Base-by-base conservation (phyloP, 495 filamentous ascomycete genomes). In the Neurospora discreta region DNA sequence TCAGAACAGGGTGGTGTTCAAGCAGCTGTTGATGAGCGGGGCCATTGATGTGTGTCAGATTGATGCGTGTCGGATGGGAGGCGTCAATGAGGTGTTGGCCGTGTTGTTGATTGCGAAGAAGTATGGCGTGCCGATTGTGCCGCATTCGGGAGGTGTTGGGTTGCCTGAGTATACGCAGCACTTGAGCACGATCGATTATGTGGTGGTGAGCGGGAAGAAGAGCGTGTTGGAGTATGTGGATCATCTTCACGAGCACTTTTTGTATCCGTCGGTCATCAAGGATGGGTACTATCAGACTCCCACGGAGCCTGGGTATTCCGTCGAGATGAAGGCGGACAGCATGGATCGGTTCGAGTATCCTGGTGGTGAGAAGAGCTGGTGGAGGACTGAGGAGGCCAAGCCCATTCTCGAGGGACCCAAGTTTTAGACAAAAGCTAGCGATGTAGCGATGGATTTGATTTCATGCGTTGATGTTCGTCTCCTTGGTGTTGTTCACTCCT, bases 161-260 rank as follows among this genome's bases (percentile, higher is more conserved):
- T 82, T 98, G 71, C 94, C 94, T 8, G 94, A 98, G 81, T 97
- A 97, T 81, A 97, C 94, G 0, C 93, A 97, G 83, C 94, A 98
- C 77, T 80, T 98, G 69, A 93, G 90, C 81, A 97, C 93, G 1
- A 95, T 98, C 75, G 94, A 98, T 81, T 98, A 98, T 74, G 92
- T 98, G 5, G 90, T 91, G 71, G 92, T 98, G 0, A 90, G 85
- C 70, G 94, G 93, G 1, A 92, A 93, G 85, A 84, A 87, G 80
- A 91, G 88, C 58, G 85, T 98, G 70, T 81, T 98, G 70, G 94
- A 98, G 84, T 97, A 93, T 82, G 92, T 98, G 11, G 94, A 97
- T 75, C 92, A 96, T 78, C 80, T 98, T 78, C 94, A 98, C 77
- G 94, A 97, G 85, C 94, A 97, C 81, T 98, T 97, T 77, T 82